Evolutionary conservation across 768 basidiomycete genomes (phyloP), one percentile per base, ranked within the genome.

Genomic region (Leccinum uliginosum): DNA sequence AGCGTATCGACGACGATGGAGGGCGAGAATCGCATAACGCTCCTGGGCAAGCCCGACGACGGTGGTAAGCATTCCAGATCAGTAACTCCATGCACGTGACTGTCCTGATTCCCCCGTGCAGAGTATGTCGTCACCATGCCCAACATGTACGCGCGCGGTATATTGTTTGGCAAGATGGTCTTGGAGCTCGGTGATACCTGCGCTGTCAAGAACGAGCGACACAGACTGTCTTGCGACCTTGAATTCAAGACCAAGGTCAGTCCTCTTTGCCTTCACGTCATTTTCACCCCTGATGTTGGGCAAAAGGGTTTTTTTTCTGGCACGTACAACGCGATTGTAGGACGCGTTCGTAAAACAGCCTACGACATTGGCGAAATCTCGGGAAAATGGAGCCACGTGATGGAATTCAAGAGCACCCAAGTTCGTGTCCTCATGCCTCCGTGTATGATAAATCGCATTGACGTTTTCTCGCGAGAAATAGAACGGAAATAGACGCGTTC

Each of bases 211-310:
- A 94, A 93, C 75, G 86, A 90, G 65, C 84, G 84, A 65, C 83
- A 84, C 45, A 84, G 84, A 19, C 70, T 91, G 59, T 74, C 70
- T 47, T 91, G 89, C 59, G 93, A 96, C 67, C 75, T 98, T 34
- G 93, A 98, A 63, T 99, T 98, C 79, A 98, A 98, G 80, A 95
- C 94, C 40, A 98, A 97, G 84, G 93, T 90, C 50, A 75, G 1
- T 23, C 19, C 6, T 15, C 24, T 47, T 30, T 24, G 9, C 19
- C 29, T 26, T 35, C 17, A 19, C 26, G 4, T 6, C 40, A 21
- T 12, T 4, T 5, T 8, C 24, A 11, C 19, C 19, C 19, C 45
- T 59, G 24, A 58, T 30, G 30, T 11, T 24, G 6, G 14, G 23
- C 38, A 7, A 2, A 91, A 47, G 91, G 96, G 96, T 19, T 98